phyloP scores from a whole-genome alignment of 2,329 filamentous ascomycete species.

The Xylaria sp. region DNA sequence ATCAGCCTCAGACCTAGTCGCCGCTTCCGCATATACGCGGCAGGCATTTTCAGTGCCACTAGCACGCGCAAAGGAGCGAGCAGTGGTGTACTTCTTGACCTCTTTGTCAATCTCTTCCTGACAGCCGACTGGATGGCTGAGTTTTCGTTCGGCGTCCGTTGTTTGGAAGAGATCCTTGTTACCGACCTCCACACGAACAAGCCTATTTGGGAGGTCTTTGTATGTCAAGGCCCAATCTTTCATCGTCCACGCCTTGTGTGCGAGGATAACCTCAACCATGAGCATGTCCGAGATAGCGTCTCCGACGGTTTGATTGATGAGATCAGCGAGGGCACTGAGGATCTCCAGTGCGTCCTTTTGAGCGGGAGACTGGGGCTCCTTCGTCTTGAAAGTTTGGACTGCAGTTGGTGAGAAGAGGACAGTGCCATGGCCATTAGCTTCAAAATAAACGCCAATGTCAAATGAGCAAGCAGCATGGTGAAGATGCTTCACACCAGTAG shows the following conservation, averaged over 20 bases:
- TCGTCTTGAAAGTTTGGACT: conserved; percentile 79
- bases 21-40: conserved; percentile 94
- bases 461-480: conserved; percentile 97
- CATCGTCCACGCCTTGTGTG: conserved; percentile 91
- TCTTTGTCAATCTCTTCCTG: conserved; percentile 88
- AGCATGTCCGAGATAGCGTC: conserved; percentile 97
- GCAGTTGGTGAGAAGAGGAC: conserved; percentile 92
- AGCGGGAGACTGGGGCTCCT: conserved; percentile 87
- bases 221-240: conserved; percentile 95
- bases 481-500: conserved; percentile 96
- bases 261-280: conserved; percentile 93
- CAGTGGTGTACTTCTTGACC: conserved; percentile 91
- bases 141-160: conserved; percentile 89
- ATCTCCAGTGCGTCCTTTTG: conserved; percentile 91
- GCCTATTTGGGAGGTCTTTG: conserved; percentile 90
- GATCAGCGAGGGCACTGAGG: conserved; percentile 82
- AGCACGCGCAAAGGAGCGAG: conserved; percentile 89
- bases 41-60: conserved; percentile 97
- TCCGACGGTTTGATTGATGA: conserved; percentile 98
- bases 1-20: conserved; percentile 87
- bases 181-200: conserved; percentile 90
- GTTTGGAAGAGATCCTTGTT: conserved; percentile 91
- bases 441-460: conserved; percentile 97
- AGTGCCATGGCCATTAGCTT: conserved; percentile 97
- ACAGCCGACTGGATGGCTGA: conserved; percentile 80